phyloP scores from a whole-genome alignment of 805 yeast genomes.

The Candida golubevii region DNA sequence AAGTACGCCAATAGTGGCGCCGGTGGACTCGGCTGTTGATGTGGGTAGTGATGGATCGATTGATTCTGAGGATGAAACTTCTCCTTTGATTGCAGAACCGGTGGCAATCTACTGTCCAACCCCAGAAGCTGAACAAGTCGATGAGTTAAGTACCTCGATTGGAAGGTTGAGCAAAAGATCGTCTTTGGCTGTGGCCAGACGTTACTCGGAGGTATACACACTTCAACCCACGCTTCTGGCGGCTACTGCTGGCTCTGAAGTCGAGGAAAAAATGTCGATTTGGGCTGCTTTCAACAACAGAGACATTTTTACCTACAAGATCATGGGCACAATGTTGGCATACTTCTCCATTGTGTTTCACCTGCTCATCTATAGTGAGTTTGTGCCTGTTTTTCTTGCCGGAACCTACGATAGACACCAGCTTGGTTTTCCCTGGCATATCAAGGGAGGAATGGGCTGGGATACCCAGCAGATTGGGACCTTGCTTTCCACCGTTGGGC shows the following conservation, averaged over 20 bases:
- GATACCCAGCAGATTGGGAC: slow-evolving; percentile 45
- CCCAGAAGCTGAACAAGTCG: slow-evolving; percentile 3
- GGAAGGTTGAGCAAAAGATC: slow-evolving; percentile 6
- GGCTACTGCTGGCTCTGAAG: slow-evolving; percentile 5
- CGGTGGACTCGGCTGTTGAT: background rate
- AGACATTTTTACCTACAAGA: slow-evolving; percentile 27
- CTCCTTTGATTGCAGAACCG: slow-evolving; percentile 6
- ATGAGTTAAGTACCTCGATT: slow-evolving; percentile 3
- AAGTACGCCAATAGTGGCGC: background rate
- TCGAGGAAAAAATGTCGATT: slow-evolving; percentile 10
- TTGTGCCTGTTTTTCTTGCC: slow-evolving; percentile 53
- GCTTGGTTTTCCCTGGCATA: slow-evolving; percentile 44
- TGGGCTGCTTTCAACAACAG: slow-evolving; percentile 17
- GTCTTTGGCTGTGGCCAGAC: slow-evolving; percentile 15
- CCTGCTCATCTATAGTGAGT: slow-evolving; percentile 47
- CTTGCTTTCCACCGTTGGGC: slow-evolving; percentile 49
- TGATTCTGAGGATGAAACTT: slow-evolving; percentile 5
- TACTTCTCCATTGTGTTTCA: slow-evolving; percentile 45
- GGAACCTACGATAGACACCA: slow-evolving; percentile 19
- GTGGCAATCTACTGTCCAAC: slow-evolving; percentile 6
- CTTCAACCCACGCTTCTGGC: slow-evolving; percentile 15
- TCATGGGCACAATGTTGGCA: slow-evolving; percentile 29
- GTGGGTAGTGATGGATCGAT: slow-evolving; percentile 2
- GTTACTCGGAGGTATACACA: slow-evolving; percentile 16
- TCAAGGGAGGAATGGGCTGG: slow-evolving; percentile 52